Percentiles rank a stretch among this genome's conserved stretches.
Conservation (phyloP, 2,329 filamentous ascomycete species). For the Daldinia sp. region DNA sequence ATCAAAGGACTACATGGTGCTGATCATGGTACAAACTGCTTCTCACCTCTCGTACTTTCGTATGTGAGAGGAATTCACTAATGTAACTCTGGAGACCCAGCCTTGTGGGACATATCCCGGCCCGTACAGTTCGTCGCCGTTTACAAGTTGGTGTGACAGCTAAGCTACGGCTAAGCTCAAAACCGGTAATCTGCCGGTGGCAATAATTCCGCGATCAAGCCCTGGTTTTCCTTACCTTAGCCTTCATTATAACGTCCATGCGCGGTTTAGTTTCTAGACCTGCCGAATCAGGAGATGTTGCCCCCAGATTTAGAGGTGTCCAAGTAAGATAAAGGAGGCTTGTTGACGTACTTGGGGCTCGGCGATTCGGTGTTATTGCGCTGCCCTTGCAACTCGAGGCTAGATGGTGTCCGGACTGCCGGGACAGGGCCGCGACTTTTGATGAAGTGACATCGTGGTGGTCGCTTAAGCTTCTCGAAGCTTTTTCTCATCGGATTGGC, state of each 20-base stretch:
- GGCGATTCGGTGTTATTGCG: conserved; percentile 35
- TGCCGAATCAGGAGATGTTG: conserved; percentile 34
- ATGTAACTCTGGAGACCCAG: conserved; percentile 32
- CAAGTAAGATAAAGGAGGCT: conserved; percentile 25
- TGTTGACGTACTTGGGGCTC: conserved; percentile 24
- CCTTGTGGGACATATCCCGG: conserved; percentile 37
- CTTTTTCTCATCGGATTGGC: conserved; percentile 11
- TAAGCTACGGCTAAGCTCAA: conserved; percentile 37
- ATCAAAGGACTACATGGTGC: conserved; percentile 24
- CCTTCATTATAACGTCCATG: conserved; percentile 12
- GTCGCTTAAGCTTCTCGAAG: conserved; percentile 31
- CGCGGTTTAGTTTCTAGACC: conserved; percentile 26
- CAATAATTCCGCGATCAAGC: conserved; percentile 20
- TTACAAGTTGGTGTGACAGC: conserved; percentile 32
- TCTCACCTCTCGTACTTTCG: conserved; percentile 12
- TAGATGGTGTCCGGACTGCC: conserved; percentile 12
- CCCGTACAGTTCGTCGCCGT: conserved; percentile 16
- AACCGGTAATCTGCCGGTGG: conserved; percentile 31
- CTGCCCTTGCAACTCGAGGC: conserved; percentile 10
- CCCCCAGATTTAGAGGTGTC: conserved; percentile 17
- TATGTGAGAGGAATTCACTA: conserved; percentile 16
- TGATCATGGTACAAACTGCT: conserved; percentile 25
- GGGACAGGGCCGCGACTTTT: conserved; percentile 4
- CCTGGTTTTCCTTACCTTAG: conserved; percentile 18
- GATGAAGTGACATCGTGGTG: conserved; percentile 33